Percentiles rank a stretch among this genome's conserved stretches.
Evolutionary conservation across 352 stramenopile species (phyloP).

Genomic region (Pythium aristosporum): DNA sequence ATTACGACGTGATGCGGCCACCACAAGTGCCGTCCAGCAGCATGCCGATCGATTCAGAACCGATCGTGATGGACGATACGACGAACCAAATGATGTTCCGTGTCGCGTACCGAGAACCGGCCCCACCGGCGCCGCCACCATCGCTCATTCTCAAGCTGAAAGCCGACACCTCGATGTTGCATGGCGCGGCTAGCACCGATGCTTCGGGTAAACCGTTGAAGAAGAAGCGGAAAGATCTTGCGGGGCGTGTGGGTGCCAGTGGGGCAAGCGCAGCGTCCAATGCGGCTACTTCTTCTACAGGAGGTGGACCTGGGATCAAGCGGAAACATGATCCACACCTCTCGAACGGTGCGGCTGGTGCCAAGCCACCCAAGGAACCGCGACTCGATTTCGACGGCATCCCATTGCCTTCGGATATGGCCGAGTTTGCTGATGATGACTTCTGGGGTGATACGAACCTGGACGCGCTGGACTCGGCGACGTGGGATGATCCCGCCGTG

Average conservation of each 20-base stretch:
- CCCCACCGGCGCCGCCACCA: conserved; percentile 32
- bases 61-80: conserved; percentile 16
- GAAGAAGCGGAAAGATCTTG: conserved; percentile 65
- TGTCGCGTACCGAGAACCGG: conserved; percentile 68
- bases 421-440: conserved; percentile 77
- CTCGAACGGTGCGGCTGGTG: neutral
- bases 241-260: conserved; percentile 5
- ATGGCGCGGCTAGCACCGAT: neutral
- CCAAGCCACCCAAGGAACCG: conserved; percentile 51
- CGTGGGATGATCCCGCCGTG: conserved; percentile 79
- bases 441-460: conserved; percentile 89
- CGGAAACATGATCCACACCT: conserved; percentile 59
- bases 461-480: conserved; percentile 76
- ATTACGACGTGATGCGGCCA: conserved; percentile 57
- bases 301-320: conserved; percentile 38
- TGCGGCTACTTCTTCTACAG: neutral
- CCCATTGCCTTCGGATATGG: conserved; percentile 55
- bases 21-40: conserved; percentile 32
- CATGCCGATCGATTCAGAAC: conserved; percentile 30
- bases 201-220: conserved; percentile 40
- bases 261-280: conserved; percentile 15
- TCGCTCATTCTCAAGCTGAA: conserved; percentile 38
- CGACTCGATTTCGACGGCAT: conserved; percentile 78
- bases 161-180: conserved; percentile 27
- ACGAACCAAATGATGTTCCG: conserved; percentile 53